phyloP scores from a whole-genome alignment of 2,329 filamentous ascomycete species.

The Ceratocystis ficicola region DNA sequence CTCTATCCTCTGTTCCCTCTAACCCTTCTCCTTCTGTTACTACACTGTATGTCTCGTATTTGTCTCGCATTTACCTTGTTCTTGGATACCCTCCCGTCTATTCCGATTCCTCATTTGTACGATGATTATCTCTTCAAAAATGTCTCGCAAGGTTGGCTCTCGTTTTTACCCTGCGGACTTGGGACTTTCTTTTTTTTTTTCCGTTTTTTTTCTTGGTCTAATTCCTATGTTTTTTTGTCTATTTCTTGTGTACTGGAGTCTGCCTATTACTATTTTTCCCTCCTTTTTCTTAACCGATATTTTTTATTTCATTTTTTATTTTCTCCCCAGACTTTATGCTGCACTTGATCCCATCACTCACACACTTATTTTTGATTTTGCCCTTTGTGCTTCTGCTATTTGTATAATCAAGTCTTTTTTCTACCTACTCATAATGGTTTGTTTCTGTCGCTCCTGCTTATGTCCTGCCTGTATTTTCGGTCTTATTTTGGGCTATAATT shows the following conservation, averaged over 20 bases:
- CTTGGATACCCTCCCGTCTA: constrained; percentile 12
- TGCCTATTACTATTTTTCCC: not conserved
- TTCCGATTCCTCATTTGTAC: constrained; percentile 9
- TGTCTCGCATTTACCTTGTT: constrained; percentile 32
- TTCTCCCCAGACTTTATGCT: not conserved
- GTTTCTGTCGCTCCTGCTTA: too few relatives aligned
- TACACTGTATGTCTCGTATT: constrained; percentile 24
- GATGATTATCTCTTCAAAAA: constrained; percentile 9
- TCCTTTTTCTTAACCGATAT: constrained; percentile 5
- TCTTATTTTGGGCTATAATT: too few relatives aligned
- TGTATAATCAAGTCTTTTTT: not conserved
- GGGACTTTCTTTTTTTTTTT: constrained; percentile 8
- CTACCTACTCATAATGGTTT: not conserved
- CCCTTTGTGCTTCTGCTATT: not conserved
- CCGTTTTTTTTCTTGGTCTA: constrained; percentile 12
- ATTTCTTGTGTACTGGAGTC: constrained; percentile 1
- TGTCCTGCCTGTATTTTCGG: too few relatives aligned
- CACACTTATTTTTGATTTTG: not conserved
- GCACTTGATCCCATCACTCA: not conserved
- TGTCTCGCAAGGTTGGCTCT: not conserved
- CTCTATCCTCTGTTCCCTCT: not conserved
- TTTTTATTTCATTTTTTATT: constrained; percentile 10
- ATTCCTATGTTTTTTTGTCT: constrained; percentile 10
- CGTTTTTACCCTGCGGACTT: not conserved
- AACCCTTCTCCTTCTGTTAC: constrained; percentile 18